Percentiles rank a stretch among this genome's conserved stretches.
Evolutionary conservation across 495 filamentous ascomycete species (phyloP).

Genomic region (Cudoniella acicularis): DNA sequence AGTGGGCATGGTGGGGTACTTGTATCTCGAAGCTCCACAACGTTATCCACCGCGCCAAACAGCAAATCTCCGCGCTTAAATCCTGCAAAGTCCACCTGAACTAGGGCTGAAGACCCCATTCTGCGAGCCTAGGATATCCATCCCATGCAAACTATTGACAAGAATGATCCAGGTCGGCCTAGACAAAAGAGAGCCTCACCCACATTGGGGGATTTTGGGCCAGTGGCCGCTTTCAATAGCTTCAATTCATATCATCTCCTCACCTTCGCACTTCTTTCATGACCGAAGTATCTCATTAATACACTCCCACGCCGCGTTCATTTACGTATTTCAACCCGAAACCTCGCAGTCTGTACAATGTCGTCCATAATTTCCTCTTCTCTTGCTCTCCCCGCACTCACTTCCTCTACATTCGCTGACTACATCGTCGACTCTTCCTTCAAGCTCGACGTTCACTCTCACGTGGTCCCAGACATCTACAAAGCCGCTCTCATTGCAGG

Average conservation of each 20-base stretch:
- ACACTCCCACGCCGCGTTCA: neutral
- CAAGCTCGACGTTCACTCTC: neutral
- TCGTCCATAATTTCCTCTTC: neutral
- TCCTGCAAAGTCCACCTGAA: too few species aligned
- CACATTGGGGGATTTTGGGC: too few species aligned
- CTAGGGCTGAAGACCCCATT: too few species aligned
- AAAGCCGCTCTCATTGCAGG: neutral
- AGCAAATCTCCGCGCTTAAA: too few species aligned
- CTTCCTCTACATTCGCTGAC: neutral
- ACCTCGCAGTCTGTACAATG: neutral
- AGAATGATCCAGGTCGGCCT: neutral
- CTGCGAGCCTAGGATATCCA: too few species aligned
- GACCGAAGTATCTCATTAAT: neutral
- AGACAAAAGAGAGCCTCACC: neutral
- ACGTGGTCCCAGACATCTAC: neutral
- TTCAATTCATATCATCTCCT: neutral
- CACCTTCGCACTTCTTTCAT: neutral
- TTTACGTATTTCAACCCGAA: neutral
- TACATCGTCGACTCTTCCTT: neutral
- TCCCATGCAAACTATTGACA: neutral
- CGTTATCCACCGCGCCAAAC: too few species aligned
- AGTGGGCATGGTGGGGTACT: too few species aligned
- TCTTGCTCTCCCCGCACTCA: neutral
- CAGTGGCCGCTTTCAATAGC: neutral
- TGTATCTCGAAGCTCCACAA: too few species aligned